A percentile compares a stretch with the other conserved stretches of the same genome.
Conservation (phyloP, 1,284 basidiomycete genomes). For the Cryptococcus sp. region DNA sequence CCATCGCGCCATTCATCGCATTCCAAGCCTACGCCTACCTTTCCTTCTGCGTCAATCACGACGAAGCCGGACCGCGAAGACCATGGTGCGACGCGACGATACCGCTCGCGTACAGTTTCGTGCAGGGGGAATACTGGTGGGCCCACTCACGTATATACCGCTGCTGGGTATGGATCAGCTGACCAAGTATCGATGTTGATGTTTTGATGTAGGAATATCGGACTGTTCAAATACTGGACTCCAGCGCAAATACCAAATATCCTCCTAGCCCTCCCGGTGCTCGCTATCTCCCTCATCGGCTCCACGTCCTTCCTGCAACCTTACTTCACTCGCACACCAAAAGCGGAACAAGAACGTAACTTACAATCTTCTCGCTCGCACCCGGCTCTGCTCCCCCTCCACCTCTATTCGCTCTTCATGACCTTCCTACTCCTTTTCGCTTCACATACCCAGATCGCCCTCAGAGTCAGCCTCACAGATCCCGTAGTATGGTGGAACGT, state of each 20-base stretch:
- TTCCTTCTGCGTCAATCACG: constrained; percentile 62
- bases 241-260: constrained; percentile 83
- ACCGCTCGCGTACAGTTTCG: constrained; percentile 78
- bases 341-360: background rate
- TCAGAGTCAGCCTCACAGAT: constrained; percentile 76
- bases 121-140: constrained; percentile 79
- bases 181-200: background rate
- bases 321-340: background rate
- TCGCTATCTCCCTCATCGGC: constrained; percentile 58
- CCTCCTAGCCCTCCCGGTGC: constrained; percentile 71
- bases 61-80: constrained; percentile 19
- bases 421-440: constrained; percentile 69
- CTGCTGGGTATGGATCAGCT: background rate
- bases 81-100: constrained; percentile 67
- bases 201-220: constrained; percentile 62
- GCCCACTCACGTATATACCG: background rate
- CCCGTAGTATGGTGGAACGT: constrained; percentile 85
- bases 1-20: constrained; percentile 66
- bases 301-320: constrained; percentile 10
- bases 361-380: background rate
- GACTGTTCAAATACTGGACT: constrained; percentile 86
- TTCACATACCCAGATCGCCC: constrained; percentile 86
- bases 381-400: constrained; percentile 1
- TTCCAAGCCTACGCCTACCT: constrained; percentile 70
- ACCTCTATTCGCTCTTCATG: constrained; percentile 63